A percentile compares a stretch with the other conserved stretches of the same genome.
phyloP scores from a whole-genome alignment of 768 basidiomycete genomes.

The Boletus reticulatus region DNA sequence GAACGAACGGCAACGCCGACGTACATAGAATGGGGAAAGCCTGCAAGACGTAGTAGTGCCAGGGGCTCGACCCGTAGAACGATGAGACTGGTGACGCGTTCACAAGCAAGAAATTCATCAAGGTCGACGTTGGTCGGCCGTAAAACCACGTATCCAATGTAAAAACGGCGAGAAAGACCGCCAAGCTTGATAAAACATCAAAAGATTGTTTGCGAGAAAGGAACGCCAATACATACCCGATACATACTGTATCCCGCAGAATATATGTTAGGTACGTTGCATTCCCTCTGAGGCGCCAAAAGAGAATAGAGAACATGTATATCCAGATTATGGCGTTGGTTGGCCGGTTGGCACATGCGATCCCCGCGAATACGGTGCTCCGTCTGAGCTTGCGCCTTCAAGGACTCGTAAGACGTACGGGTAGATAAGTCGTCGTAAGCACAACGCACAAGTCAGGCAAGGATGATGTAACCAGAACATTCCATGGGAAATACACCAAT shows the following conservation, averaged over 20 bases:
- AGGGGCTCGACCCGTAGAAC: conserved; percentile 87
- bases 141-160: conserved; percentile 72
- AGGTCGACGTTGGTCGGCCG: conserved; percentile 62
- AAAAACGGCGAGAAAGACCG: conserved; percentile 33
- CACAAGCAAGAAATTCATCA: conserved; percentile 76
- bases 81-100: conserved; percentile 84
- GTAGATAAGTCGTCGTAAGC: neutral
- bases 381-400: conserved; percentile 30
- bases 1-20: conserved; percentile 67
- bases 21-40: conserved; percentile 80
- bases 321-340: conserved; percentile 88
- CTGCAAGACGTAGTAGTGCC: conserved; percentile 90
- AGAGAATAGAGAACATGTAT: conserved; percentile 57
- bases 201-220: conserved; percentile 1
- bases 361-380: conserved; percentile 59
- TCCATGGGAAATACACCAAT: conserved; percentile 76
- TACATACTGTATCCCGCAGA: conserved; percentile 36
- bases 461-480: conserved; percentile 33
- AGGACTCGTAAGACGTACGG: conserved; percentile 31
- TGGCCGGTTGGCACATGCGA: conserved; percentile 82
- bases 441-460: conserved; percentile 19
- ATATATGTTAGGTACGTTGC: conserved; percentile 30
- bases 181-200: conserved; percentile 17
- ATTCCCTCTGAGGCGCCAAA: conserved; percentile 51
- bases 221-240: conserved; percentile 43